Percentiles rank a stretch among this genome's conserved stretches.
Conservation (phyloP, 2,329 filamentous ascomycete species). For the Sporothrix protearum region DNA sequence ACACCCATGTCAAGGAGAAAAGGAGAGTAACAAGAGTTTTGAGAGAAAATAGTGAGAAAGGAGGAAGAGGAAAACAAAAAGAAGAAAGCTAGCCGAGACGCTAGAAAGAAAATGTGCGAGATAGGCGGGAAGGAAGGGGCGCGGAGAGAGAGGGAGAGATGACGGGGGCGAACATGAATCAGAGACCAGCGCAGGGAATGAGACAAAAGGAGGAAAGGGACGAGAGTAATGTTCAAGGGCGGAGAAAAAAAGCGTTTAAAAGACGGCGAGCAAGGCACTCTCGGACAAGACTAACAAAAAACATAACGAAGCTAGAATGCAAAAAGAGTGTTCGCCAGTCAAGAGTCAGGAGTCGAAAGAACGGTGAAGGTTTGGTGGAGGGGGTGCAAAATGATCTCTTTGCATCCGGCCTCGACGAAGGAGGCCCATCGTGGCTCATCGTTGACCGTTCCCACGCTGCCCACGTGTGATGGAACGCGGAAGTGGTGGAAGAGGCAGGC, state of each 20-base stretch:
- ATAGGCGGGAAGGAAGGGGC: neutral
- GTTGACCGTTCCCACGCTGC: neutral
- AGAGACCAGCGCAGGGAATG: neutral
- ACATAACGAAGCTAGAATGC: neutral
- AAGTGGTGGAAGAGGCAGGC: neutral
- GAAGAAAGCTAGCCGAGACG: neutral
- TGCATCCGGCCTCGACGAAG: neutral
- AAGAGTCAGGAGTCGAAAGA: neutral
- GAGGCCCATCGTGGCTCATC: neutral
- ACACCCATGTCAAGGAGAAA: neutral
- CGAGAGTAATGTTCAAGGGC: neutral
- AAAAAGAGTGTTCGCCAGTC: neutral
- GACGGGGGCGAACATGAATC: neutral
- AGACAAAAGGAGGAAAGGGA: neutral
- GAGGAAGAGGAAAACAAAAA: neutral
- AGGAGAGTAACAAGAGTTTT: neutral
- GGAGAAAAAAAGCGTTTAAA: neutral
- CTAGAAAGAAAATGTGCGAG: neutral
- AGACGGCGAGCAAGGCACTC: neutral
- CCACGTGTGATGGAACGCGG: constrained; percentile 4
- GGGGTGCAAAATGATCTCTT: neutral
- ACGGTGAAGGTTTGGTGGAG: neutral
- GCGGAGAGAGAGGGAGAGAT: neutral
- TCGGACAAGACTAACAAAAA: neutral
- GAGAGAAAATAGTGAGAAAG: neutral